Base-by-base conservation (phyloP, 306 rosid species). In the Prunus fruticosa region DNA sequence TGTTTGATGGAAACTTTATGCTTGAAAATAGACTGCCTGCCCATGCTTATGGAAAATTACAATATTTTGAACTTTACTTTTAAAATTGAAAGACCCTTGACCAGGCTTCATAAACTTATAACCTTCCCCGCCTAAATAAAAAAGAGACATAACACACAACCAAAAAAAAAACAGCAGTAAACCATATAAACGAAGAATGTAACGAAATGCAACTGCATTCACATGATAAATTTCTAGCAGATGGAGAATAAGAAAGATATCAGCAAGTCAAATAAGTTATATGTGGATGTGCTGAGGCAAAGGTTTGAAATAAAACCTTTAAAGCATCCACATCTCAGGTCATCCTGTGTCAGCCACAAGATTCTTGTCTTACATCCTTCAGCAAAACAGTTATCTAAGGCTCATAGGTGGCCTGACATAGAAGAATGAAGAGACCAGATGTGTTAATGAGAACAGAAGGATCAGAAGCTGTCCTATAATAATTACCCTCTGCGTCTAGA, bases 391-490 rank as follows among this genome's bases (percentile, higher is more conserved):
- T 79, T 25, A 85, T 71, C 80, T 56, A 79, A 85, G 88, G 86
- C 90, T 84, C 86, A 85, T 83, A 75, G 81, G 82, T 63, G 81
- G 78, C 84, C 88, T 77, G 87, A 83, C 68, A 73, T 77, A 85
- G 78, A 86, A 80, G 80, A 76, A 83, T 77, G 86, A 72, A 62
- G 84, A 72, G 73, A 86, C 83, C 83, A 75, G 78, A 50, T 79
- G 63, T 30, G 71, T 27, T 69, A 70, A 72, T 72, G 82, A 78
- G 83, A 81, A 72, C 71, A 66, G 52, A 77, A 78, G 84, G 84
- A 69, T 84, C 79, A 64, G 67, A 83, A 86, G 81, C 83, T 79
- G 66, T 64, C 69, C 65, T 65, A 72, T 61, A 76, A 82, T 84
- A 64, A 63, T 45, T 81, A 73, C 73, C 88, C 84, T 70, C 30